These are phyloP conservation scores for Suillus subluteus DNA, from an alignment of 768 basidiomycete genomes.

Conservation along the genomic window DNA sequence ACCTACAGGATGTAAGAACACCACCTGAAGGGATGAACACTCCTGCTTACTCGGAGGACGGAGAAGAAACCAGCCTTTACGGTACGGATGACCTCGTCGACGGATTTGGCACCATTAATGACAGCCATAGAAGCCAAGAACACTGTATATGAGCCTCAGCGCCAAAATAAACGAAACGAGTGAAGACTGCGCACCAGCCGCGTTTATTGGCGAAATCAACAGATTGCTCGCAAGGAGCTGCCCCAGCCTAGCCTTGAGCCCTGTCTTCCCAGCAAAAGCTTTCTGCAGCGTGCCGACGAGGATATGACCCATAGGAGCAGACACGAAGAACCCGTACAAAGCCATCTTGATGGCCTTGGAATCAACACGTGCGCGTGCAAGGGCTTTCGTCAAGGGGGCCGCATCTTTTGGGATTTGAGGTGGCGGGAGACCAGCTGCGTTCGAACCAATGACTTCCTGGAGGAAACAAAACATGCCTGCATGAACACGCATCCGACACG, in stretches of 20 bases:
- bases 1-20: constrained; percentile 47
- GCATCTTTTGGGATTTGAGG: constrained; percentile 55
- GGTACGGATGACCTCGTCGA: constrained; percentile 64
- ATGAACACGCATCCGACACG: constrained; percentile 1
- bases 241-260: constrained; percentile 61
- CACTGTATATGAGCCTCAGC: constrained; percentile 40
- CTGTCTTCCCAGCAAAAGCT: constrained; percentile 74
- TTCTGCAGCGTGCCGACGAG: constrained; percentile 75
- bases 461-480: constrained; percentile 61
- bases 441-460: constrained; percentile 82
- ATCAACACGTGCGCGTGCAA: constrained; percentile 64
- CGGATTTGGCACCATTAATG: constrained; percentile 77
- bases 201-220: constrained; percentile 76
- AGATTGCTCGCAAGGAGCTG: constrained; percentile 81
- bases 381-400: constrained; percentile 51
- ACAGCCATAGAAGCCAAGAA: constrained; percentile 82
- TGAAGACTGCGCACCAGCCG: constrained; percentile 50
- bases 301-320: constrained; percentile 79
- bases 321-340: constrained; percentile 79
- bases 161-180: not conserved
- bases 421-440: constrained; percentile 64
- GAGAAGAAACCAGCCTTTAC: constrained; percentile 74
- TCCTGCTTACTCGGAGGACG: constrained; percentile 63
- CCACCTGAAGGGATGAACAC: not conserved
- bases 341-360: constrained; percentile 82